Evolutionary conservation across 495 filamentous ascomycete species (phyloP), one percentile per base, ranked within the genome.

Genomic region (Penicillium fimorum): DNA sequence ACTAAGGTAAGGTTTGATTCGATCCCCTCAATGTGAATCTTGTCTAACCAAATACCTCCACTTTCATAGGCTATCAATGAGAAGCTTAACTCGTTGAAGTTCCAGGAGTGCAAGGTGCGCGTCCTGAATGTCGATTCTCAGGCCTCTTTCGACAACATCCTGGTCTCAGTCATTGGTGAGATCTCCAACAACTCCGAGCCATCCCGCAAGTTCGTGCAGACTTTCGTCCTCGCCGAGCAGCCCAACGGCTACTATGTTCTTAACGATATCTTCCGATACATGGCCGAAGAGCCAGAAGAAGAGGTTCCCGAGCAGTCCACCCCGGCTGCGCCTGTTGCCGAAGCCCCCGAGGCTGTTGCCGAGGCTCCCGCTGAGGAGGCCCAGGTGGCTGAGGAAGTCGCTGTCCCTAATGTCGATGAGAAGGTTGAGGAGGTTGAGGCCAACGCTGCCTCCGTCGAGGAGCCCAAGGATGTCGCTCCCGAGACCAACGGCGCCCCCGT

Each of bases 91-190:
- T 77, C 87, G 51, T 84, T 96, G 44, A 90, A 95, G 59, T 94
- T 96, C 79, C 90, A 97, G 68, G 92, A 97, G 66, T 94, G 91
- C 83, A 98, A 98, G 77, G 94, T 98, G 59, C 90, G 94, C 68
- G 90, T 98, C 56, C 88, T 94, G 61, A 98, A 98, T 65, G 94
- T 98, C 63, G 94, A 98, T 73, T 91, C 92, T 24, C 94, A 98
- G 73, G 88, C 86, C 46, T 97, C 93, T 12, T 89, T 84, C 67
- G 83, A 90, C 27, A 92, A 91, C 70, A 97, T 98, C 63, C 84
- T 98, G 59, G 92, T 97, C 64, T 90, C 96, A 66, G 95, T 97
- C 56, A 96, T 98, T 66, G 94, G 94, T 59, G 92, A 97, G 74
- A 96, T 95, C 67, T 96, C 92, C 60, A 97, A 94, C 79, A 95